These are phyloP conservation scores for Tylopilus sp. DNA, from an alignment of 1,284 basidiomycete species.

Conservation along the genomic window DNA sequence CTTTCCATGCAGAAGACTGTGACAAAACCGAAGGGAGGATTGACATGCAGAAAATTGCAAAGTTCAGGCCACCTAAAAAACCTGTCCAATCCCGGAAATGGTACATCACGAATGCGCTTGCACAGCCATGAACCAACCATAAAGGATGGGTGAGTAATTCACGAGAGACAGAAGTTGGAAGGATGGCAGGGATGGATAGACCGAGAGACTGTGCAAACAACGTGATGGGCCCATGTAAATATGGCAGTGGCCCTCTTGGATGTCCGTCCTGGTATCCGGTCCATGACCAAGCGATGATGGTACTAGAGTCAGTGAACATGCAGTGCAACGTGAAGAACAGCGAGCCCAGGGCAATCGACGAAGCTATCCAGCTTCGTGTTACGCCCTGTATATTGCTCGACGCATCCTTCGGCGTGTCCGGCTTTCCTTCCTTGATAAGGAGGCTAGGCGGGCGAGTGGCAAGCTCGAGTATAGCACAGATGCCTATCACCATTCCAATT, in stretches of 20 bases:
- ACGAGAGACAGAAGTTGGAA: conserved; percentile 24
- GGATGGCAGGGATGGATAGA: conserved; percentile 43
- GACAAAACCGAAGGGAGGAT: conserved; percentile 54
- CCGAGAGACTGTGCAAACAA: conserved; percentile 64
- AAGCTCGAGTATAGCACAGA: conserved; percentile 51
- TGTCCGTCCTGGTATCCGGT: conserved; percentile 64
- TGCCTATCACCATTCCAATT: conserved; percentile 52
- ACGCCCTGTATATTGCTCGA: conserved; percentile 13
- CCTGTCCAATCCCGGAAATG: conserved; percentile 67
- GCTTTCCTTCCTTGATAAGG: conserved; percentile 12
- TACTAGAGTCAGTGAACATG: conserved; percentile 76
- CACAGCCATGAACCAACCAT: conserved; percentile 52
- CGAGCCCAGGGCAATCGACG: conserved; percentile 66
- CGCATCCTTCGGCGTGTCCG: conserved; percentile 2
- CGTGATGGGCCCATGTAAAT: conserved; percentile 69
- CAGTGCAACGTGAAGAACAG: conserved; percentile 78
- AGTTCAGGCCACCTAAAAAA: conserved; percentile 66
- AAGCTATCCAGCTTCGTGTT: conserved; percentile 41
- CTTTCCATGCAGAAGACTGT: conserved; percentile 35
- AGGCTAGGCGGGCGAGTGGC: conserved; percentile 34
- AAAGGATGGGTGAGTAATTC: conserved; percentile 41
- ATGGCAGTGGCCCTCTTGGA: conserved; percentile 74
- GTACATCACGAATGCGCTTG: conserved; percentile 58
- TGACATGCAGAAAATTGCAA: conserved; percentile 69
- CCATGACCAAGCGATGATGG: conserved; percentile 89